phyloP scores from a whole-genome alignment of 805 yeast species.

The Candida silvicultrix region DNA sequence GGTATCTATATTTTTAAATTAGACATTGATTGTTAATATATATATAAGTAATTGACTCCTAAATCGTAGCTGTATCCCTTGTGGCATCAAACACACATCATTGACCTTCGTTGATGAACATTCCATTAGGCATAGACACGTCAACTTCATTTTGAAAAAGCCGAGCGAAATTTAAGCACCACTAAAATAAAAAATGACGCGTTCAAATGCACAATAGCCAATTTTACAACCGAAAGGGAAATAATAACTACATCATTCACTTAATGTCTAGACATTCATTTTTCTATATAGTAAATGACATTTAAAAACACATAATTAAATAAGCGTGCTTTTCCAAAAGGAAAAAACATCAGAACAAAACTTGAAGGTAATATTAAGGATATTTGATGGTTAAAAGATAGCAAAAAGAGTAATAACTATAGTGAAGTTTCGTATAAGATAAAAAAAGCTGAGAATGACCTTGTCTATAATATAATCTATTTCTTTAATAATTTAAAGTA shows the following conservation, averaged over 20 bases:
- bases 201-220: too few relatives aligned
- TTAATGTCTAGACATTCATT: neutral
- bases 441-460: neutral
- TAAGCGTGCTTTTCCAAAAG: neutral
- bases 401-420: neutral
- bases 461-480: neutral
- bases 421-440: neutral
- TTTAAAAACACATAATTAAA: neutral
- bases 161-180: too few relatives aligned
- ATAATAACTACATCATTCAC: too few relatives aligned
- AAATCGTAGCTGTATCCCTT: too few relatives aligned
- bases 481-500: constrained; percentile 7
- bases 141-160: too few relatives aligned
- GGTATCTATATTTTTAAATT: neutral
- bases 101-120: too few relatives aligned
- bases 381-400: neutral
- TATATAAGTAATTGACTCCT: too few relatives aligned
- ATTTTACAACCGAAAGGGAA: too few relatives aligned
- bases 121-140: too few relatives aligned
- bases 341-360: neutral
- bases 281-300: neutral
- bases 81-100: too few relatives aligned
- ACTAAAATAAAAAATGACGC: too few relatives aligned
- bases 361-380: neutral
- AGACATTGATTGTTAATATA: neutral